These are phyloP conservation scores for Xerocomus spinulosus DNA, from an alignment of 768 basidiomycete species.

Conservation along the genomic window DNA sequence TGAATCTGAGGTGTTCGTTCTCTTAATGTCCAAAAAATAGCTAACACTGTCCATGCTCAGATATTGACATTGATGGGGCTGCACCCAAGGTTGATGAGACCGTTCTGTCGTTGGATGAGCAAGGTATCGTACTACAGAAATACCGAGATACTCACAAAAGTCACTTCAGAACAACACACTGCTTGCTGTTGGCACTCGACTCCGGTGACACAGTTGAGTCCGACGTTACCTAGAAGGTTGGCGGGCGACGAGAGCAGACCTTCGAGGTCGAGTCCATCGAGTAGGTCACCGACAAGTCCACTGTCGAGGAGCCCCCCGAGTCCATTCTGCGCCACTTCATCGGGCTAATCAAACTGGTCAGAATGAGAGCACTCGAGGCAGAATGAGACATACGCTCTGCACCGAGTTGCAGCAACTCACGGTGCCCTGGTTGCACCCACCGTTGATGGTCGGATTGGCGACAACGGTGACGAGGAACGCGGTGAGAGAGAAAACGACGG, in stretches of 20 bases:
- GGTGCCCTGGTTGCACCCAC: slow-evolving; percentile 9
- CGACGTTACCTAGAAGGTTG: not conserved
- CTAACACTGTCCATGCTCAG: not conserved
- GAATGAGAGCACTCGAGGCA: not conserved
- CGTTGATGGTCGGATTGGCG: not conserved
- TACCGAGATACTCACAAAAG: not conserved
- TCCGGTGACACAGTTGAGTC: not conserved
- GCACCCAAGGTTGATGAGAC: slow-evolving; percentile 14
- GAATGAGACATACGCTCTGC: not conserved
- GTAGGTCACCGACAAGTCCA: not conserved
- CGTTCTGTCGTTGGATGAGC: slow-evolving; percentile 1
- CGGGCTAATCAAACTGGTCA: no score
- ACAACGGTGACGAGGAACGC: slow-evolving; percentile 1
- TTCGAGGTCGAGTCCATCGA: not conserved
- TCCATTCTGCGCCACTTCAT: no score
- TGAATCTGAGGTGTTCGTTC: not conserved
- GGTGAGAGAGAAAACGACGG: slow-evolving; percentile 8
- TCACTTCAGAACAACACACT: slow-evolving; percentile 4
- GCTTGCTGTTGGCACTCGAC: not conserved
- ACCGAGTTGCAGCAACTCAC: slow-evolving; percentile 9
- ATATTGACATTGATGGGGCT: slow-evolving; percentile 8
- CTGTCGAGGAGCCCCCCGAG: no score
- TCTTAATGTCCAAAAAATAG: not conserved
- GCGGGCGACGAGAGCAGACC: not conserved
- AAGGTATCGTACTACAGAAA: no score